Evolutionary conservation across 1,139 yeast genomes (phyloP), one percentile per base, ranked within the genome.

Genomic region (Geotrichum citri-aurantii): DNA sequence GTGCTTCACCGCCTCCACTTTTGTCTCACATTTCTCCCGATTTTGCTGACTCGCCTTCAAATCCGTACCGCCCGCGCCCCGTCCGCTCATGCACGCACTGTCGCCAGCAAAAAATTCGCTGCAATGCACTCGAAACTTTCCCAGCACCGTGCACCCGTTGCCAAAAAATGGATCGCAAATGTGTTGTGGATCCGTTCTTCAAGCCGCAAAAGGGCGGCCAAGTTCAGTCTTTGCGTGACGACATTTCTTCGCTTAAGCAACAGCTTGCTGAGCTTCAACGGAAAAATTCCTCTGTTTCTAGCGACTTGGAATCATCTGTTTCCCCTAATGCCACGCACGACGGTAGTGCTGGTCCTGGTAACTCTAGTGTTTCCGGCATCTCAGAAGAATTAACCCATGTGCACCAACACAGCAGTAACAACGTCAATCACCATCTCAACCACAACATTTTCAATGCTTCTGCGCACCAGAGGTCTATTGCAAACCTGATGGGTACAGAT

Each of bases 21-120:
- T 26, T 17, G 21, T n/a, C 21, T 10, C 27, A 54, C 11, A 54
- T 19, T 27, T 21, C 51, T 12, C 21, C 48, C n/a, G 33, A 24
- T 17, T 37, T 37, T 37, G 17, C 42, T 14, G 42, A 37, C 42
- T 37, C 42, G 8, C 14, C 57, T 21, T 26, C 53, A 11, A 27
- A 26, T 24, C 44, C 29, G 23, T 42, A 47, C 19, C 44, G 55
- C 42, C 53, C 55, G 11, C 52, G 97, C 60, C 96, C 97, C 0
- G 95, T 91, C 1, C 88, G 96, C 0, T 87, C 96, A 3, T 91
- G 97, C 69, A 88, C 96, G 0, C 95, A 90, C 68, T 91, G 97
- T 70, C 83, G 97, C 57, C 97, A 91, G 70, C 97, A 91, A 70
- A 91, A 91, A 72, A 90, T 91, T 73, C 87, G 87, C 68, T 91